These are phyloP conservation scores for Orbilia brochopaga DNA, from an alignment of 2,329 filamentous ascomycete species.

Conservation along the genomic window DNA sequence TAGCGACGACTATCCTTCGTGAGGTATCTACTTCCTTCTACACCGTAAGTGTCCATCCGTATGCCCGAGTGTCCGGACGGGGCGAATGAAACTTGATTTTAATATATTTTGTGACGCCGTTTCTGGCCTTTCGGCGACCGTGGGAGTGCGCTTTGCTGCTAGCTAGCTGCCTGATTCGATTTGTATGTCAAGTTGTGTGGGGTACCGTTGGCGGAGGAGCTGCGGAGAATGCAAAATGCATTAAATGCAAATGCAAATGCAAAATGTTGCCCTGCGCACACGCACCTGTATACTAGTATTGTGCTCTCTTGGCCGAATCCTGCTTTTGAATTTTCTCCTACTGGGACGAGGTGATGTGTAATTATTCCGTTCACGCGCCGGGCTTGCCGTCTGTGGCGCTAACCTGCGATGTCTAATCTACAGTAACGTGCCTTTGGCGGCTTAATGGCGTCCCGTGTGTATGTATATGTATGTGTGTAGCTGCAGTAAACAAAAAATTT, in stretches of 20 bases:
- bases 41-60: no score
- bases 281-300: neutral
- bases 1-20: no score
- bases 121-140: neutral
- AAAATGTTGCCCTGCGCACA: no score
- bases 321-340: neutral
- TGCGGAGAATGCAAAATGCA: no score
- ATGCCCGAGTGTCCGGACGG: no score
- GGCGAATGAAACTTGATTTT: no score
- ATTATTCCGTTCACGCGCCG: conserved; percentile 1
- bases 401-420: neutral
- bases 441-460: neutral
- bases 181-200: neutral
- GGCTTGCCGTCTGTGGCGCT: conserved; percentile 3
- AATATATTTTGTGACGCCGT: neutral
- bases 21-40: no score
- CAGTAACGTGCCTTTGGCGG: neutral
- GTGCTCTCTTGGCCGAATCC: neutral
- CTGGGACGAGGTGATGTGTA: neutral
- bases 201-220: neutral
- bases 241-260: neutral
- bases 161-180: neutral
- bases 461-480: neutral
- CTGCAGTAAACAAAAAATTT: no score
- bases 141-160: neutral